Evolutionary conservation across 768 basidiomycete genomes (phyloP), one percentile per base, ranked within the genome.

Genomic region (Tricholoma sp.): DNA sequence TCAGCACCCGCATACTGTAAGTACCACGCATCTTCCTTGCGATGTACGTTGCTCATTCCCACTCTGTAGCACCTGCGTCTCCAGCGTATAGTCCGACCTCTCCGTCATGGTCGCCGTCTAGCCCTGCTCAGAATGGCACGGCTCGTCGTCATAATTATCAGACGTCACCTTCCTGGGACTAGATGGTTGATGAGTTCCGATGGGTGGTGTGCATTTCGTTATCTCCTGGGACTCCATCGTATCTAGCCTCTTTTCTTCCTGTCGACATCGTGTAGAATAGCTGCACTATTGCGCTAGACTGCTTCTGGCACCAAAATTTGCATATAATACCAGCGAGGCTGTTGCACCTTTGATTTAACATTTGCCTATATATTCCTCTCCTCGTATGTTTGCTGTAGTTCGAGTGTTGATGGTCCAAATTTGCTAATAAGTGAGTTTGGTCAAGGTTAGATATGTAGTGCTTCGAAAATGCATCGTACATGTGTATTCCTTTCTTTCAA

Each of bases 31-130:
- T 0, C 32, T 47, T 50, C 55, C 10, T 54, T 17, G 17, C 41
- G 50, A 33, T 50, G 18, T n/a, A 45, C 32, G 32, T 33, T 58
- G 66, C 55, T 53, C 59, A 66, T 57, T 56, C 56, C 8, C 48
- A 34, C 44, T 57, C 57, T 60, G 3, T 63, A 90, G 86, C 90
- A 37, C 90, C 91, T 20, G 87, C 89, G 7, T 93, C 91, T 33
- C 91, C 91, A 31, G 88, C 87, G 15, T 93, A 92, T 70, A 91
- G 88, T 60, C 90, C 90, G 44, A 88, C 89, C 2, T 92, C 89
- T 15, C 90, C 89, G n/a, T 76, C 79, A 47, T 90, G 88, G 88
- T 89, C 89, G 6, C 88, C 89, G 7, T 83, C 87, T 36, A 91
- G 88, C 60, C 89, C 89, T n/a, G 78, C 85, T 31, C 83, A 86